Conservation (phyloP, 148 eudicot species). For the Hydrangea macrophylla region DNA sequence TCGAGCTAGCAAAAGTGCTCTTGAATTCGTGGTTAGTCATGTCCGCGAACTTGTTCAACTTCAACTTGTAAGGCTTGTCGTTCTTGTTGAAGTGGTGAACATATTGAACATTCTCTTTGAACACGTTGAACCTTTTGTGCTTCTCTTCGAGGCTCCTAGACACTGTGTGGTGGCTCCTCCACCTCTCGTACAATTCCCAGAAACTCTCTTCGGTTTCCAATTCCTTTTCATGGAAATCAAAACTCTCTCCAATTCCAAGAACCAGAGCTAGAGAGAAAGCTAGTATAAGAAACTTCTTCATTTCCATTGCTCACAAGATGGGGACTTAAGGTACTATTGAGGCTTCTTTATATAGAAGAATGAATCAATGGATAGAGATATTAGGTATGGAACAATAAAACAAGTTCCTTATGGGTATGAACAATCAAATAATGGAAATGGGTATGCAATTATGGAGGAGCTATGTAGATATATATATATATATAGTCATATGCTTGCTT, state of each 20-base stretch:
- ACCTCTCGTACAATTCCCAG: slow-evolving; percentile 86
- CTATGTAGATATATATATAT: not conserved
- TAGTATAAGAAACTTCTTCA: slow-evolving; percentile 39
- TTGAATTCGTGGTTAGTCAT: slow-evolving; percentile 82
- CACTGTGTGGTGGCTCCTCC: slow-evolving; percentile 92
- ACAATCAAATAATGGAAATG: slow-evolving; percentile 26
- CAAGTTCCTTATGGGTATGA: slow-evolving; percentile 44
- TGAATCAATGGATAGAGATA: slow-evolving; percentile 29
- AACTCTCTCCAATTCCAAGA: slow-evolving; percentile 38
- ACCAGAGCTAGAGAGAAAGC: slow-evolving; percentile 46
- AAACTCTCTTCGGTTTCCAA: slow-evolving; percentile 76
- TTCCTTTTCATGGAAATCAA: slow-evolving; percentile 68
- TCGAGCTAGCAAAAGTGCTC: slow-evolving; percentile 55
- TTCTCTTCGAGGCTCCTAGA: slow-evolving; percentile 70
- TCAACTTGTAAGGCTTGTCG: slow-evolving; percentile 85
- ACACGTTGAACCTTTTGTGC: slow-evolving; percentile 76
- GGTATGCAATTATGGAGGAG: slow-evolving; percentile 13
- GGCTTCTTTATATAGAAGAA: slow-evolving; percentile 27
- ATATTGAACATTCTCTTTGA: slow-evolving; percentile 69
- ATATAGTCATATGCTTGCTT: too few relatives aligned
- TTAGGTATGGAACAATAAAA: slow-evolving; percentile 13
- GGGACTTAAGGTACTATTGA: slow-evolving; percentile 8
- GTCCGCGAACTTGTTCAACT: slow-evolving; percentile 85
- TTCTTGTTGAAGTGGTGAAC: slow-evolving; percentile 58
- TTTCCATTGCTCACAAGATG: slow-evolving; percentile 34